Evolutionary conservation across 169 alveolate genomes (phyloP).

Genomic region (Perkinsus chesapeaki): DNA sequence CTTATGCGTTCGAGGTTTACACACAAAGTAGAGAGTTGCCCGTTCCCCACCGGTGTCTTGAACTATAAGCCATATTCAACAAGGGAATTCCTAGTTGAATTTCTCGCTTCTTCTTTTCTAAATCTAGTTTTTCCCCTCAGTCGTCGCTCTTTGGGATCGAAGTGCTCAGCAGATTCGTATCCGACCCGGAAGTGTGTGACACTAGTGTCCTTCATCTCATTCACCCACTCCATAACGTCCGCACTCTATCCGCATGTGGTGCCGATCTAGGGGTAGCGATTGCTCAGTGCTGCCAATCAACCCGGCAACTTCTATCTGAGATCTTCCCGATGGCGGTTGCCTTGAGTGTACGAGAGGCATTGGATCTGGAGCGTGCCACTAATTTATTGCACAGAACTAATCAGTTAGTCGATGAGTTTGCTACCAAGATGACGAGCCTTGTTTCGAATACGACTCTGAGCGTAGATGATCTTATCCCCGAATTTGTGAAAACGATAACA

Average conservation of each 20-base stretch:
- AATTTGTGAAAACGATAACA: neutral
- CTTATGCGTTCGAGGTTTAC: too few species aligned
- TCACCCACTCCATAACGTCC: neutral
- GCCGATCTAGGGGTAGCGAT: neutral
- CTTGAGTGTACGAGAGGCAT: neutral
- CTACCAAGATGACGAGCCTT: neutral
- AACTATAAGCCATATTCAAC: too few species aligned
- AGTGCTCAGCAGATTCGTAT: neutral
- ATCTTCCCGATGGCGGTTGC: neutral
- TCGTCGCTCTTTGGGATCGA: neutral
- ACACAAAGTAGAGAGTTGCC: too few species aligned
- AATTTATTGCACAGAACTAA: too few species aligned
- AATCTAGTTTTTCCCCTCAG: neutral
- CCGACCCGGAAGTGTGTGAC: neutral
- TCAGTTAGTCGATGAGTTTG: too few species aligned
- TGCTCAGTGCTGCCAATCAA: neutral
- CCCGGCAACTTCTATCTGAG: neutral
- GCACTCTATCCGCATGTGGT: neutral
- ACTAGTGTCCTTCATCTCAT: neutral
- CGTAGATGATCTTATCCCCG: neutral
- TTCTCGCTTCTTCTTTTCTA: too few species aligned
- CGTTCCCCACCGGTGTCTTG: too few species aligned
- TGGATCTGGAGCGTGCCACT: neutral
- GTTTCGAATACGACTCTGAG: neutral
- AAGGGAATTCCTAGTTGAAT: too few species aligned